Conservation (phyloP, 345 rosid genomes). For the Heritiera littoralis region DNA sequence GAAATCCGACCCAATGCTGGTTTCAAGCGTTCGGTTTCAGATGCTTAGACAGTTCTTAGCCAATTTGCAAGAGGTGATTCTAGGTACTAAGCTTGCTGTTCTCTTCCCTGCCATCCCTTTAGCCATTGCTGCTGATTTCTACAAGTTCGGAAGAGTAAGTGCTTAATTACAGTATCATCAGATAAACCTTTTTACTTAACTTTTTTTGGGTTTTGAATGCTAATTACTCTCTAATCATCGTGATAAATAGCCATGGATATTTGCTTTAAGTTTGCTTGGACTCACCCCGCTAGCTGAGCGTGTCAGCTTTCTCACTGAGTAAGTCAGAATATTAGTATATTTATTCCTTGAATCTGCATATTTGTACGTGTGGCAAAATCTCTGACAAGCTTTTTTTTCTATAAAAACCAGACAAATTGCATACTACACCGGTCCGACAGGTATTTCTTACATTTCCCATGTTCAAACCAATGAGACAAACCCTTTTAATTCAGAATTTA, state of each 20-base stretch:
- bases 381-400: background rate
- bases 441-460: constrained; percentile 29
- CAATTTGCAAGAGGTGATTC: constrained; percentile 46
- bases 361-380: background rate
- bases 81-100: constrained; percentile 52
- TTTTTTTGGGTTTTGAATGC: background rate
- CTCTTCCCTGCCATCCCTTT: constrained; percentile 61
- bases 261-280: constrained; percentile 78
- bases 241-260: constrained; percentile 64
- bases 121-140: constrained; percentile 44
- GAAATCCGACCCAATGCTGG: constrained; percentile 41
- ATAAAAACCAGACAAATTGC: constrained; percentile 73
- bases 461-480: background rate
- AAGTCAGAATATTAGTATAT: constrained; percentile 24
- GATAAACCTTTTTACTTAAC: no score
- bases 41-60: constrained; percentile 32
- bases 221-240: background rate
- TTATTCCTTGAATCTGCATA: background rate
- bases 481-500: background rate
- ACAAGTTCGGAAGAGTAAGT: constrained; percentile 47
- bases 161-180: background rate
- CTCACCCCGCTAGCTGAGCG: constrained; percentile 83
- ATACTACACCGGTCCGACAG: constrained; percentile 91
- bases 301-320: constrained; percentile 93
- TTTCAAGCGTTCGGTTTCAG: constrained; percentile 34